These are phyloP conservation scores for Penicillium coprophilum DNA, from an alignment of 495 filamentous ascomycete species.

Conservation along the genomic window DNA sequence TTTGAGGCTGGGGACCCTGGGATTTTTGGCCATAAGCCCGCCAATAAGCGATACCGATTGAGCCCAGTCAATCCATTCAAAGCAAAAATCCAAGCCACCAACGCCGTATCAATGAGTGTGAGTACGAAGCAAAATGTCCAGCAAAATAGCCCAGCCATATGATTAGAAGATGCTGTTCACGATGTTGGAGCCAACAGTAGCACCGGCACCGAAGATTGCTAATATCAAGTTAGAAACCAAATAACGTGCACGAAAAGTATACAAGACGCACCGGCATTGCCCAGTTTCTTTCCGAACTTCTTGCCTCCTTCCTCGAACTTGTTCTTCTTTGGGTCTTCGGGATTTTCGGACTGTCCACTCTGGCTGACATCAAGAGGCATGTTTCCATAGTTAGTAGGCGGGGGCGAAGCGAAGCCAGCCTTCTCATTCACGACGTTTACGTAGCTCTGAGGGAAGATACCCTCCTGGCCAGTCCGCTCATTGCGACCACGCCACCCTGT, in stretches of 20 bases:
- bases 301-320: constrained; percentile 56
- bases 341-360: constrained; percentile 30
- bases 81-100: constrained; percentile 17
- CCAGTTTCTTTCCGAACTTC: constrained; percentile 59
- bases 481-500: constrained; percentile 79
- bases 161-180: constrained; percentile 87
- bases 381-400: constrained; percentile 51
- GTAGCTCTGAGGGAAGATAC: constrained; percentile 88
- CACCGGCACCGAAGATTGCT: constrained; percentile 79
- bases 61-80: constrained; percentile 8
- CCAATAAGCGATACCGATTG: constrained; percentile 3
- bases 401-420: constrained; percentile 21
- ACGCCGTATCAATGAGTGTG: constrained; percentile 17
- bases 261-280: constrained; percentile 51
- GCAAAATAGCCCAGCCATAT: neutral
- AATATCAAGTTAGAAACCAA: constrained; percentile 14
- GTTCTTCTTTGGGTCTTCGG: constrained; percentile 35
- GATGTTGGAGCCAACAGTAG: constrained; percentile 86
- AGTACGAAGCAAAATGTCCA: neutral
- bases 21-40: neutral
- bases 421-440: constrained; percentile 63
- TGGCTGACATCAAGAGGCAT: constrained; percentile 55
- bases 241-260: constrained; percentile 18
- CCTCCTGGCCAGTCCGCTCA: constrained; percentile 73
- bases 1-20: neutral